Percentiles rank a stretch among this genome's conserved stretches.
phyloP scores from a whole-genome alignment of 2,329 filamentous ascomycete species.

The Coniochaeta ligniaria region DNA sequence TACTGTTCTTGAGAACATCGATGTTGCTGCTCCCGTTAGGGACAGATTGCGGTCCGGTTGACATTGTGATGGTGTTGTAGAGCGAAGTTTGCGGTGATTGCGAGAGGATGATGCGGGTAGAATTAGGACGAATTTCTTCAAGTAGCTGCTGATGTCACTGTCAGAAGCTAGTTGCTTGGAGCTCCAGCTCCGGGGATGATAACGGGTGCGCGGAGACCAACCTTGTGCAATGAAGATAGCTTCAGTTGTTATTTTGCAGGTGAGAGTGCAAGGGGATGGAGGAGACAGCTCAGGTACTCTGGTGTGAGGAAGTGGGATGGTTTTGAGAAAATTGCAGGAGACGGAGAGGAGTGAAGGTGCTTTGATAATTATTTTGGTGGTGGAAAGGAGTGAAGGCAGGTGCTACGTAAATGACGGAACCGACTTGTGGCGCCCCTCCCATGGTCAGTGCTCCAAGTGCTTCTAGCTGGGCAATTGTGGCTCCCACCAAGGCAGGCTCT shows the following conservation, averaged over 20 bases:
- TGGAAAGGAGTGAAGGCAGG: background rate
- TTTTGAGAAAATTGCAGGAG: background rate
- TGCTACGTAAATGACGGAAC: constrained; percentile 1
- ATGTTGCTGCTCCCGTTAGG: constrained; percentile 37
- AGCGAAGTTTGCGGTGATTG: constrained; percentile 9
- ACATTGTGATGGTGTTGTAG: constrained; percentile 26
- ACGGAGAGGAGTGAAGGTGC: background rate
- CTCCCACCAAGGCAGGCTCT: background rate
- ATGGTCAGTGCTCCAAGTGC: constrained; percentile 1
- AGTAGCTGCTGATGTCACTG: background rate
- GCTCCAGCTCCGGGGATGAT: background rate
- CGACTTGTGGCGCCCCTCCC: background rate
- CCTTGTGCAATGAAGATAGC: background rate
- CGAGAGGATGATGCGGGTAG: background rate
- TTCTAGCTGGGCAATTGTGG: background rate
- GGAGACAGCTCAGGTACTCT: background rate
- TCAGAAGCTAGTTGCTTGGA: constrained; percentile 2
- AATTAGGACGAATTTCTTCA: constrained; percentile 8
- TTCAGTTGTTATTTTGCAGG: background rate
- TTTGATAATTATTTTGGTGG: constrained; percentile 2
- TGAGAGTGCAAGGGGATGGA: background rate
- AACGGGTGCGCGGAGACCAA: background rate
- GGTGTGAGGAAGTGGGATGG: background rate
- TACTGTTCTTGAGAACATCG: constrained; percentile 45
- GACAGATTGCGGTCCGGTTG: constrained; percentile 21